A percentile compares a stretch with the other conserved stretches of the same genome.
phyloP scores from a whole-genome alignment of 2,329 filamentous ascomycete genomes.

The Nothopassalora personata region DNA sequence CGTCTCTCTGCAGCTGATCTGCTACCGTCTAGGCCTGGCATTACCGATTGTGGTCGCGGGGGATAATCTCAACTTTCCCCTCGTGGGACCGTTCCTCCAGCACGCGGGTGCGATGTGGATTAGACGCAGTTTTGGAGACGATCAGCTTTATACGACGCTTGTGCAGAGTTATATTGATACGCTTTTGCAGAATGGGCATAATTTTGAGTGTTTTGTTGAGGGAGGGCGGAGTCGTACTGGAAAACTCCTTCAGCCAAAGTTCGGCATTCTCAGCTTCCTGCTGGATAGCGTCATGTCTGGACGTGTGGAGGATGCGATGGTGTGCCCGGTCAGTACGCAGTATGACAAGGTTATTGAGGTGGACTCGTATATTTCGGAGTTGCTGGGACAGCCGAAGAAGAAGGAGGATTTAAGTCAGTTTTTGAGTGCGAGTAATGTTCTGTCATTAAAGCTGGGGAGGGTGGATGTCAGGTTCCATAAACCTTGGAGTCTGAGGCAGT shows the following conservation, averaged over 20 bases:
- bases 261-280: conserved; percentile 88
- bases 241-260: conserved; percentile 89
- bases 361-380: conserved; percentile 89
- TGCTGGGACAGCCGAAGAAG: conserved; percentile 88
- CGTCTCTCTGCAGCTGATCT: conserved; percentile 89
- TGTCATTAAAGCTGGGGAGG: conserved; percentile 81
- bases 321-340: conserved; percentile 93
- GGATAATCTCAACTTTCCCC: conserved; percentile 91
- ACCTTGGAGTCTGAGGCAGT: conserved; percentile 83
- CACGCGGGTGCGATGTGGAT: conserved; percentile 98
- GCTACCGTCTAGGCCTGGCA: conserved; percentile 83
- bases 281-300: conserved; percentile 86
- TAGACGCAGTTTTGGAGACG: conserved; percentile 83
- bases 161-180: conserved; percentile 96
- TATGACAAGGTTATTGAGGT: conserved; percentile 99
- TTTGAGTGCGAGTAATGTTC: conserved; percentile 77
- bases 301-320: conserved; percentile 81
- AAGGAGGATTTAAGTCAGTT: conserved; percentile 92
- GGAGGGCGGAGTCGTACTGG: conserved; percentile 88
- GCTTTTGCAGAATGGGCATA: conserved; percentile 80
- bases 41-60: conserved; percentile 89
- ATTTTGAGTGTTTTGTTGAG: conserved; percentile 97
- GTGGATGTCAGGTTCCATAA: conserved; percentile 96
- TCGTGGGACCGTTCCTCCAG: conserved; percentile 84
- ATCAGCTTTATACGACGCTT: conserved; percentile 82